Percentiles rank a stretch among this genome's conserved stretches.
Evolutionary conservation across 768 basidiomycete genomes (phyloP).

Genomic region (Mrakia hoshinonis): DNA sequence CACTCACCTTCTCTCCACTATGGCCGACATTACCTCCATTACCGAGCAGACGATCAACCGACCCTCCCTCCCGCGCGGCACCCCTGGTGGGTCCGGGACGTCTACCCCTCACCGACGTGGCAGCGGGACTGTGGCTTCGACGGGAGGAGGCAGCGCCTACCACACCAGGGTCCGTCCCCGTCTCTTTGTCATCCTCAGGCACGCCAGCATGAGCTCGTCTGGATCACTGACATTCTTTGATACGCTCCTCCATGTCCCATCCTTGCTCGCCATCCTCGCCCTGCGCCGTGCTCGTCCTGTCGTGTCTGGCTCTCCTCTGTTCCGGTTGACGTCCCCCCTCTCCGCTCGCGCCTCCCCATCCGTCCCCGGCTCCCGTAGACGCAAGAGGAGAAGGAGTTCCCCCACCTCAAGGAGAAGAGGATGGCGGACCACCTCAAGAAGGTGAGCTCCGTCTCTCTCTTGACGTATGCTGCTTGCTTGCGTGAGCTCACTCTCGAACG

Average conservation of each 20-base stretch:
- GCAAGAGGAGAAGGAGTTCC: conserved; percentile 10
- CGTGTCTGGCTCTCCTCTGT: background rate
- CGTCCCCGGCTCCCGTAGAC: too few species aligned
- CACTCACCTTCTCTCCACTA: too few species aligned
- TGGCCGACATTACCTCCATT: too few species aligned
- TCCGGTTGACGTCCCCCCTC: background rate
- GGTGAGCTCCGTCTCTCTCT: background rate
- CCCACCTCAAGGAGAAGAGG: conserved; percentile 44
- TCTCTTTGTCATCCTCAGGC: background rate
- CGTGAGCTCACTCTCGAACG: background rate
- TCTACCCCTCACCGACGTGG: background rate
- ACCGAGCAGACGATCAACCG: too few species aligned
- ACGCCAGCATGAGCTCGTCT: too few species aligned
- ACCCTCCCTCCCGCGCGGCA: too few species aligned
- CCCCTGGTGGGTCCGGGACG: too few species aligned
- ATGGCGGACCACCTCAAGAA: conserved; percentile 86
- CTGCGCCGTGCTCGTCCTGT: too few species aligned
- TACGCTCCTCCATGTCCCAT: too few species aligned
- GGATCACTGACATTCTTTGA: too few species aligned
- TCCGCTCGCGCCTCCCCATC: background rate
- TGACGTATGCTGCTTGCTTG: background rate
- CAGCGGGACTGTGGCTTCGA: background rate
- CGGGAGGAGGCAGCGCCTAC: background rate
- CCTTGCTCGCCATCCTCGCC: too few species aligned
- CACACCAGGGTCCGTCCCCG: background rate